Conservation (phyloP, 108 stramenopile genomes). For the Phaeodactylum tricornutum region DNA sequence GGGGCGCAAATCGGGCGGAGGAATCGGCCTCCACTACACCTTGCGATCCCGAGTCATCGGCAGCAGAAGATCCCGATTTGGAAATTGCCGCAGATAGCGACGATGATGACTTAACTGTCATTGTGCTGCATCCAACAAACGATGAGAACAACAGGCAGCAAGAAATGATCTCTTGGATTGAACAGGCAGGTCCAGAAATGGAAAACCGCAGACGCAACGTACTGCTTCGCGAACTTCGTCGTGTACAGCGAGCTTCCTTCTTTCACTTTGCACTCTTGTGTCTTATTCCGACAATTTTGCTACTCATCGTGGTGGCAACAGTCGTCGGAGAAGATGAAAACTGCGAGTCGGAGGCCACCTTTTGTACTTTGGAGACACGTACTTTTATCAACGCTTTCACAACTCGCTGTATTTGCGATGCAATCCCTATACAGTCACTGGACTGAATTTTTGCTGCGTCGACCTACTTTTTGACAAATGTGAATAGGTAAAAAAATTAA, state of each 20-base stretch:
- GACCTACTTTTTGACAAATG: too few relatives aligned
- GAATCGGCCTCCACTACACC: too few relatives aligned
- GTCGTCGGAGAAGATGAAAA: conserved; percentile 57
- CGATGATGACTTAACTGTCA: conserved; percentile 35
- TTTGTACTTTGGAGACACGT: conserved; percentile 49
- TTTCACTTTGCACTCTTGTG: conserved; percentile 71
- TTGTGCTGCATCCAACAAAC: conserved; percentile 22
- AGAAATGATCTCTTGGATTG: conserved; percentile 18
- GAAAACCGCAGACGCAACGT: conserved; percentile 39
- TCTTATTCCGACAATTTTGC: conserved; percentile 61
- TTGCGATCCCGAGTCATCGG: too few relatives aligned
- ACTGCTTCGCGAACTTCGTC: conserved; percentile 48
- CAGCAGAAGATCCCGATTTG: neutral
- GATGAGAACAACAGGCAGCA: conserved; percentile 9
- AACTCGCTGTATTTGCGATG: conserved; percentile 74
- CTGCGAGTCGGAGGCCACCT: conserved; percentile 29
- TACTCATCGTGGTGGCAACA: conserved; percentile 65
- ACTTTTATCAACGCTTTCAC: conserved; percentile 85
- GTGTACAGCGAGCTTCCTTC: conserved; percentile 69
- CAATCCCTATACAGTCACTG: too few relatives aligned
- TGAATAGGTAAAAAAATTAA: too few relatives aligned
- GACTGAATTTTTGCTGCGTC: too few relatives aligned
- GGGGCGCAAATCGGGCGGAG: too few relatives aligned
- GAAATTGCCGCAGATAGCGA: too few relatives aligned
- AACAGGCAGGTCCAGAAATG: conserved; percentile 31